Evolutionary conservation across 1,139 yeast species (phyloP).

Genomic region (Nakaseomyces glabratus): DNA sequence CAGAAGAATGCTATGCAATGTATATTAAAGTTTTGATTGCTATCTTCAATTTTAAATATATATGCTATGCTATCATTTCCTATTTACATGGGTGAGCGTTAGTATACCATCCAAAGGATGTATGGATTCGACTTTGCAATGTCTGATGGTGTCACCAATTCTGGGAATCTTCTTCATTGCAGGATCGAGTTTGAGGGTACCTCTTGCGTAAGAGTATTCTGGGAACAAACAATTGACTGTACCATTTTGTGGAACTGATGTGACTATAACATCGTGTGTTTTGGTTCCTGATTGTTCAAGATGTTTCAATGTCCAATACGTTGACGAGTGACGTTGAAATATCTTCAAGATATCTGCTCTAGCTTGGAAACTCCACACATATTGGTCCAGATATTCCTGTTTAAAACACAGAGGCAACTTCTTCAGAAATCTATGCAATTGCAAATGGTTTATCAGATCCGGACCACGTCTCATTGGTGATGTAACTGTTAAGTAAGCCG

Average conservation of each 20-base stretch:
- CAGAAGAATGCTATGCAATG: too few relatives aligned
- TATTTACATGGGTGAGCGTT: too few relatives aligned
- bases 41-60: too few relatives aligned
- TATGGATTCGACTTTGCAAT: slow-evolving; percentile 27
- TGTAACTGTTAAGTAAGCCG: slow-evolving; percentile 64
- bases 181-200: slow-evolving; percentile 21
- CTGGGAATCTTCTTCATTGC: slow-evolving; percentile 23
- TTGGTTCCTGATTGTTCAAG: slow-evolving; percentile 15
- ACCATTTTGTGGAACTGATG: slow-evolving; percentile 35
- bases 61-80: too few relatives aligned
- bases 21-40: too few relatives aligned
- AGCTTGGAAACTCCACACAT: slow-evolving; percentile 31
- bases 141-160: slow-evolving; percentile 36
- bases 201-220: slow-evolving; percentile 33
- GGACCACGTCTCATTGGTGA: slow-evolving; percentile 83
- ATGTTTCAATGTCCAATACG: slow-evolving; percentile 37
- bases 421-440: slow-evolving; percentile 39
- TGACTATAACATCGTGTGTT: slow-evolving; percentile 32
- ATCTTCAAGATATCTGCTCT: slow-evolving; percentile 31
- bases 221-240: slow-evolving; percentile 34
- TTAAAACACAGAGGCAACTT: slow-evolving; percentile 19
- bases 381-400: slow-evolving; percentile 19
- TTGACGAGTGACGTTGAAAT: slow-evolving; percentile 29
- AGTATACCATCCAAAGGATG: slow-evolving; percentile 4
- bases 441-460: slow-evolving; percentile 79